These are phyloP conservation scores for Hippophae gyantsensis DNA, from an alignment of 306 rosid genomes.

Conservation along the genomic window DNA sequence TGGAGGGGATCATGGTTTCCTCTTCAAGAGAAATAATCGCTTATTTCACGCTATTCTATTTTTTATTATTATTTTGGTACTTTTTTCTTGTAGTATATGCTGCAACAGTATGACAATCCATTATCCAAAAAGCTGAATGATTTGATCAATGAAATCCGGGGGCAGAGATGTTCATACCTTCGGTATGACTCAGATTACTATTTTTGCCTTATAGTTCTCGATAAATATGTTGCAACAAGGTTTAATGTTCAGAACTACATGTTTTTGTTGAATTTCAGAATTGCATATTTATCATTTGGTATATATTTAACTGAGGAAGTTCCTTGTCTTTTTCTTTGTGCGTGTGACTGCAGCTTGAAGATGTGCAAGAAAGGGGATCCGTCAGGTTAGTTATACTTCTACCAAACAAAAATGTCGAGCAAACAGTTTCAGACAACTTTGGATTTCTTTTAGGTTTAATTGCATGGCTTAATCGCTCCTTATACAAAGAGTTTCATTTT, in stretches of 20 bases:
- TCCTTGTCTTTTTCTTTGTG: constrained; percentile 1
- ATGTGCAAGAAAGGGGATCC: constrained; percentile 93
- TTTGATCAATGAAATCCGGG: constrained; percentile 82
- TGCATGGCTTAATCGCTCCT: too few species aligned
- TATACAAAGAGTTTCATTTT: too few species aligned
- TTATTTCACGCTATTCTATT: too few species aligned
- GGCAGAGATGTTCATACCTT: constrained; percentile 89
- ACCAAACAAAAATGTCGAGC: background rate
- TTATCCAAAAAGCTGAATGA: constrained; percentile 66
- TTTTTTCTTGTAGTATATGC: constrained; percentile 42
- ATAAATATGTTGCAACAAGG: too few species aligned
- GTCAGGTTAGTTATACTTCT: constrained; percentile 52
- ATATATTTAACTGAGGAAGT: background rate
- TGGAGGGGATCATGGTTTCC: too few species aligned
- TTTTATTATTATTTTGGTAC: too few species aligned
- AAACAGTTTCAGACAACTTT: background rate
- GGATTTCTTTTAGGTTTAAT: too few species aligned
- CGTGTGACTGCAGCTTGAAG: constrained; percentile 50
- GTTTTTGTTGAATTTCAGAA: too few species aligned
- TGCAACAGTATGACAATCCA: constrained; percentile 68
- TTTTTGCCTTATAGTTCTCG: too few species aligned
- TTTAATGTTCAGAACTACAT: too few species aligned
- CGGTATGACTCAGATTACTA: constrained; percentile 34
- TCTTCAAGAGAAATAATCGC: too few species aligned
- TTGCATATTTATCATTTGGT: background rate